Percentiles rank a stretch among this genome's conserved stretches.
Conservation (phyloP, 805 yeast genomes). For the Cyberlindnera lachancei region DNA sequence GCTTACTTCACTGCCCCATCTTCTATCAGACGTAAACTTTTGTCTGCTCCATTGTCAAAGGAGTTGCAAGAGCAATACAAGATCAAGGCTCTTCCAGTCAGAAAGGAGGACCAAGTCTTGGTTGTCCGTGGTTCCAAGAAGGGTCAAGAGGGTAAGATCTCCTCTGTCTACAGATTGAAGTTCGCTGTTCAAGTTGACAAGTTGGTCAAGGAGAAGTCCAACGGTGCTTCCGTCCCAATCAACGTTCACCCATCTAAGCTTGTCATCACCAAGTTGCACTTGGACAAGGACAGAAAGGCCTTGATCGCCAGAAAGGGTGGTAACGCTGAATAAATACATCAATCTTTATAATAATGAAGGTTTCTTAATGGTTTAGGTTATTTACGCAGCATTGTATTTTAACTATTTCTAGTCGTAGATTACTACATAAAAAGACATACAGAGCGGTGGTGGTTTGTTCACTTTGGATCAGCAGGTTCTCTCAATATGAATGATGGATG, state of each 20-base stretch:
- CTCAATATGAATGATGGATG: too few relatives aligned
- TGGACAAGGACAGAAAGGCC: conserved; percentile 98
- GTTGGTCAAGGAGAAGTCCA: conserved; percentile 94
- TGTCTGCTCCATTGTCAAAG: conserved; percentile 98
- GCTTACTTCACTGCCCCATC: conserved; percentile 99
- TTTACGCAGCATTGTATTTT: too few relatives aligned
- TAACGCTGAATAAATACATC: conserved; percentile 68
- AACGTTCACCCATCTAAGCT: conserved; percentile 98
- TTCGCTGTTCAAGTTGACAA: conserved; percentile 95
- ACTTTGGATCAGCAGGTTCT: too few relatives aligned
- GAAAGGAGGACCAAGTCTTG: conserved; percentile 92
- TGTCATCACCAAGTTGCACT: conserved; percentile 95
- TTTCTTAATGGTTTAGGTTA: conserved; percentile 1
- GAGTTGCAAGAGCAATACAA: conserved; percentile 98
- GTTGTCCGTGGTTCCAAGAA: conserved; percentile 98
- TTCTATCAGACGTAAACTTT: conserved; percentile 83
- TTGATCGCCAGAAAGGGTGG: conserved; percentile 98
- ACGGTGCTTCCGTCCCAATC: conserved; percentile 95
- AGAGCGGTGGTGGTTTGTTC: too few relatives aligned
- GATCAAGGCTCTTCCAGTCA: conserved; percentile 92
- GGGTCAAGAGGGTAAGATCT: conserved; percentile 98
- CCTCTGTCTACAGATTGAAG: conserved; percentile 98
- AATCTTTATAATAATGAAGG: conserved; percentile 1
- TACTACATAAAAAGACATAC: too few relatives aligned
- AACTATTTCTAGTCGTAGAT: neutral